phyloP scores from a whole-genome alignment of 768 basidiomycete species.

The Roridomyces roridus region DNA sequence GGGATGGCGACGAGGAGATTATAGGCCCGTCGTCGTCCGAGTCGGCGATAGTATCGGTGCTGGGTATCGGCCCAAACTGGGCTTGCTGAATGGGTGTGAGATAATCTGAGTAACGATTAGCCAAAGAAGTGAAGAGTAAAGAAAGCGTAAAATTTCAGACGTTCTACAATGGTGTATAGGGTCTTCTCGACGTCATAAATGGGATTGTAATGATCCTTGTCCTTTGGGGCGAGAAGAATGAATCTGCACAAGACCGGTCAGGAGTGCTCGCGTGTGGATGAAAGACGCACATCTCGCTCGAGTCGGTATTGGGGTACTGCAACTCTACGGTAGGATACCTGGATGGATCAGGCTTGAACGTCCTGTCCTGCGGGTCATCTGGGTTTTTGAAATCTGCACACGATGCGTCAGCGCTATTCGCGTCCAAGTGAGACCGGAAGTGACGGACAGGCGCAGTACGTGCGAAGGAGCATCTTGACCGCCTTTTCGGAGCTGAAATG shows the following conservation, averaged over 20 bases:
- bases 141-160: constrained; percentile 43
- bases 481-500: constrained; percentile 72
- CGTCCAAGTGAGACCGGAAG: not conserved
- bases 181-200: constrained; percentile 79
- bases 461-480: constrained; percentile 65
- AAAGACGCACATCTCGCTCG: constrained; percentile 65
- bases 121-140: constrained; percentile 3
- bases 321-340: constrained; percentile 71
- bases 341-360: constrained; percentile 67
- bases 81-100: constrained; percentile 68
- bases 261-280: not conserved
- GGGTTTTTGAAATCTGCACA: constrained; percentile 73
- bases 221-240: constrained; percentile 79
- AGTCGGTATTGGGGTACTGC: constrained; percentile 78
- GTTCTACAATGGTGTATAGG: constrained; percentile 74
- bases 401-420: constrained; percentile 22
- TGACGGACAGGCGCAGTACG: constrained; percentile 72
- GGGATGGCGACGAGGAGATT: constrained; percentile 43
- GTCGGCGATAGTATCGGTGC: constrained; percentile 43
- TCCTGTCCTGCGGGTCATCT: constrained; percentile 62
- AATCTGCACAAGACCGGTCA: constrained; percentile 50
- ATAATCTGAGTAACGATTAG: constrained; percentile 53
- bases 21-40: constrained; percentile 40
- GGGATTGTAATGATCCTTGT: constrained; percentile 88
- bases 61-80: constrained; percentile 72